These are phyloP conservation scores for Cercophora newfieldiana DNA, from an alignment of 495 filamentous ascomycete species.

Conservation along the genomic window DNA sequence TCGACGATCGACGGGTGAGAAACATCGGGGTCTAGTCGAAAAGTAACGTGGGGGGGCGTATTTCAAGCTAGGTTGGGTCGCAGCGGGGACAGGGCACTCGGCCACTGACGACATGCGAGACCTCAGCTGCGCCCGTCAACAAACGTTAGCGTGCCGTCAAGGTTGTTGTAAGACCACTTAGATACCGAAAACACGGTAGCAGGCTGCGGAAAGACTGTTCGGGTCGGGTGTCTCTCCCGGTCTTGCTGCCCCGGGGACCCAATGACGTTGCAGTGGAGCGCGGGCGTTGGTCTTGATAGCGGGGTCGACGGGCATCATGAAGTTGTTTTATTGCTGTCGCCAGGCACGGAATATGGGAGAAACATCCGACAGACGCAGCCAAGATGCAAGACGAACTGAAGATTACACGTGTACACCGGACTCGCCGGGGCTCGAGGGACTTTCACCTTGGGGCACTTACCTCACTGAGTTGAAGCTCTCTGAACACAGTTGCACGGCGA, in stretches of 20 bases:
- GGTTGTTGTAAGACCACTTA: not conserved
- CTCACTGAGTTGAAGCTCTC: not conserved
- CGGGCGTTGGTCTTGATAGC: not conserved
- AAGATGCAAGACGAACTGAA: not conserved
- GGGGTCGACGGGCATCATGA: not conserved
- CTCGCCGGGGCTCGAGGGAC: not conserved
- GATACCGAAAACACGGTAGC: not conserved
- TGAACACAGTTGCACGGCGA: not conserved
- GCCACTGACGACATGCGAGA: slow-evolving; percentile 3
- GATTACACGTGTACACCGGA: not conserved
- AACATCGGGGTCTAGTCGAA: slow-evolving; percentile 21
- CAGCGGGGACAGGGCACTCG: not conserved
- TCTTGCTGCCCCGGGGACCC: not conserved
- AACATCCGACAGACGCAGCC: not conserved
- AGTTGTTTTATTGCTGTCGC: not conserved
- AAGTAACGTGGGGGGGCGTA: not conserved
- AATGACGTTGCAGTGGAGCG: not conserved
- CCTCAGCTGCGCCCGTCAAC: not conserved
- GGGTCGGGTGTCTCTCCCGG: not conserved
- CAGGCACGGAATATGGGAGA: not conserved
- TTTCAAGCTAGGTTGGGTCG: not conserved
- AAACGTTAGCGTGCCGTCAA: not conserved
- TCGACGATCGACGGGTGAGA: slow-evolving; percentile 23
- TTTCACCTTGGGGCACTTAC: not conserved
- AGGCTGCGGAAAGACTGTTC: not conserved